Evolutionary conservation across 306 rosid genomes (phyloP).

Genomic region (Trifolium fragiferum): DNA sequence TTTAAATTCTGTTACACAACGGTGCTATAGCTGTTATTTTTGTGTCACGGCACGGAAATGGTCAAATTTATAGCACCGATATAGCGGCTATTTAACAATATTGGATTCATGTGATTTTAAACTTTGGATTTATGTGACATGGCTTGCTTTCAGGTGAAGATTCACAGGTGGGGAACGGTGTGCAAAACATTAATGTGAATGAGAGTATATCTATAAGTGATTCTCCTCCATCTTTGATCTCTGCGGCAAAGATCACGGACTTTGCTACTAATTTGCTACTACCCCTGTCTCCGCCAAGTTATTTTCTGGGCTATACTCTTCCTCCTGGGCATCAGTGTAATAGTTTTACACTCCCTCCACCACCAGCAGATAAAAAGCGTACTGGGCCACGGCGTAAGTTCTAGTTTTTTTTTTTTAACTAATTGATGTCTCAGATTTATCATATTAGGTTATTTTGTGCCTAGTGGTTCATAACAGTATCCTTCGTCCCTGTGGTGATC

Average conservation of each 20-base stretch:
- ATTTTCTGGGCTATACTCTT: constrained; percentile 84
- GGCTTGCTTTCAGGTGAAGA: constrained; percentile 65
- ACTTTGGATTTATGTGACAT: constrained; percentile 34
- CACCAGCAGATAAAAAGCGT: constrained; percentile 92
- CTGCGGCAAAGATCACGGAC: constrained; percentile 27
- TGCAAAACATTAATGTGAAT: constrained; percentile 47
- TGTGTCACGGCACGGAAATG: neutral
- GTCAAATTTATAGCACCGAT: no score
- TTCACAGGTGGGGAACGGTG: constrained; percentile 43
- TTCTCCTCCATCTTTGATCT: constrained; percentile 43
- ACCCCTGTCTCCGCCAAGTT: constrained; percentile 71
- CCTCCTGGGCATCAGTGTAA: constrained; percentile 90
- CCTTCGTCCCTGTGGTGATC: neutral
- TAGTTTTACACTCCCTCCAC: constrained; percentile 86
- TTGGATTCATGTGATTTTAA: constrained; percentile 4
- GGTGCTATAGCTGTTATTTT: neutral
- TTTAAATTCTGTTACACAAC: neutral
- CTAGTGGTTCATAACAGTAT: neutral
- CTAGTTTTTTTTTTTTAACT: constrained; percentile 16
- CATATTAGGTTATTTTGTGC: neutral
- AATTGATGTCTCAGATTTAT: neutral
- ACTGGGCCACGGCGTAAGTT: constrained; percentile 90
- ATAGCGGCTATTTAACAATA: neutral
- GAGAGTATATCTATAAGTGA: constrained; percentile 42
- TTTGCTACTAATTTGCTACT: constrained; percentile 33